Conservation (phyloP, 345 rosid species). For the Lumnitzera racemosa region DNA sequence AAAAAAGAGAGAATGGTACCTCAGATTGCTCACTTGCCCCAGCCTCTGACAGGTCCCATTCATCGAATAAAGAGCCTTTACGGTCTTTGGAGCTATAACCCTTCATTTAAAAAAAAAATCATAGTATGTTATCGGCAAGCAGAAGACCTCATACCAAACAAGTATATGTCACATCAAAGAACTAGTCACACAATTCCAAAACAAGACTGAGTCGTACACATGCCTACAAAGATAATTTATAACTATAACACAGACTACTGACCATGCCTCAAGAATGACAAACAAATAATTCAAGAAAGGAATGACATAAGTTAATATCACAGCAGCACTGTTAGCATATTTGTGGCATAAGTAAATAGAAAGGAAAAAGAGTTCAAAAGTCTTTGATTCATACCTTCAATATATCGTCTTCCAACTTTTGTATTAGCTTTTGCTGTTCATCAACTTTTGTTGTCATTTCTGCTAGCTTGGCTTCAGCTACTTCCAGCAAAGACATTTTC, state of each 20-base stretch:
- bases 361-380: slow-evolving; percentile 7
- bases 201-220: too few species aligned
- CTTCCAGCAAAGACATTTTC: slow-evolving; percentile 63
- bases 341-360: neutral
- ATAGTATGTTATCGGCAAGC: neutral
- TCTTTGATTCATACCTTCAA: slow-evolving; percentile 53
- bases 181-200: too few species aligned
- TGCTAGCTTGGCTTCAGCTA: slow-evolving; percentile 59
- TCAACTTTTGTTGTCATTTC: slow-evolving; percentile 65
- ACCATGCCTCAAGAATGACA: neutral
- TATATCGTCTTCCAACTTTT: slow-evolving; percentile 95
- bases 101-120: slow-evolving; percentile 24
- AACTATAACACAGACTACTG: too few species aligned
- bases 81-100: slow-evolving; percentile 86
- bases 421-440: slow-evolving; percentile 82
- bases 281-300: slow-evolving; percentile 4
- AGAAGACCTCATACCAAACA: neutral
- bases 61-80: slow-evolving; percentile 64
- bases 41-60: slow-evolving; percentile 89
- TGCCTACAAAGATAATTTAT: too few species aligned
- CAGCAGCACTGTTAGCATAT: too few species aligned
- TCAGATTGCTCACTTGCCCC: slow-evolving; percentile 61
- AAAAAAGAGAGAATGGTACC: slow-evolving; percentile 29
- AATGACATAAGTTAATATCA: neutral
- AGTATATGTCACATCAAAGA: too few species aligned